Evolutionary conservation across 2,329 filamentous ascomycete species (phyloP), one percentile per base, ranked within the genome.

Genomic region (Fusarium albidum): DNA sequence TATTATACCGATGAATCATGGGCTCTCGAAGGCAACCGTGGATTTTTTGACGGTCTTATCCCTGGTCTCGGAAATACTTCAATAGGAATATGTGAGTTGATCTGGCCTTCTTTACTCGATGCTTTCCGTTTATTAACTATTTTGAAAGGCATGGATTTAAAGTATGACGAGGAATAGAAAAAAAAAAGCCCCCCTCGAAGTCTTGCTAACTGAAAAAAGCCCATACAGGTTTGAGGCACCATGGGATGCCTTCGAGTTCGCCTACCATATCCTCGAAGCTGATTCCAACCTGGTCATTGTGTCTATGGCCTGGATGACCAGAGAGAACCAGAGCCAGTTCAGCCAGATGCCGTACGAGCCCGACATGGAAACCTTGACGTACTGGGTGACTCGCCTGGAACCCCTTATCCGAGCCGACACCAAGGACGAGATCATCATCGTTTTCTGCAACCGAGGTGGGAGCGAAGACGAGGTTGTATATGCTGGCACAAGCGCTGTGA

Each of bases 301-400:
- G 0, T 85, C 83, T 5, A 93, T 93, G 90, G 89, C 91, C 0
- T 94, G 90, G 90, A 76, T 90, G 27, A 91, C 89, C 2, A 77
- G 70, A 49, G 84, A 78, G 55, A 80, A 77, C 64, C 78, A 71
- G 2, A 77, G 65, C 14, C 51, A 53, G 8, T 85, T 76, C 67
- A 84, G 66, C 52, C 77, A 62, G 25, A 75, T 59, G 59, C 83
- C 82, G 0, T 68, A 79, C 1, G 82, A 86, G 42, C 88, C 89
- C 0, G 90, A 93, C 59, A 80, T 90, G 73, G 84, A 90, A 18
- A 92, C 89, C 0, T 68, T 94, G 9, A 82, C 83, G 0, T 94
- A 94, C 64, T 94, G 90, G 91, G 76, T 91, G 0, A 81, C 84
- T 14, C 81, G 91, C 0, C 77, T 94, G 5, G 85, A 89, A 49